Base-by-base conservation (phyloP, 2,329 filamentous ascomycete species). In the Zalaria obscura region DNA sequence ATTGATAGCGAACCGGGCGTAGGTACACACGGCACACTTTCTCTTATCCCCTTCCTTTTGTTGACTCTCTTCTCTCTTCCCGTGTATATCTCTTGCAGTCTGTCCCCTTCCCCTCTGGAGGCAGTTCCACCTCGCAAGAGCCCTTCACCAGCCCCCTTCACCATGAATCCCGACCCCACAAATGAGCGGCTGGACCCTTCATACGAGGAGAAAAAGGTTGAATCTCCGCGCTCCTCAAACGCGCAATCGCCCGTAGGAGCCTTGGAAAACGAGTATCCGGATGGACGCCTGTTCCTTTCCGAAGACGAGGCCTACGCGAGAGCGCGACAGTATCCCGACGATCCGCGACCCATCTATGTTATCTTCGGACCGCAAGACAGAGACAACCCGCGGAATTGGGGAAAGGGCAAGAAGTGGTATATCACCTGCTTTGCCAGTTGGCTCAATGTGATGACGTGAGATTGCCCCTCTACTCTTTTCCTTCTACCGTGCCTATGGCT, bases 331-430 rank as follows among this genome's bases (percentile, higher is more conserved):
- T 28, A 47, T 7, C 50, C 52, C 3, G 39, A 51, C 25, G 46
- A 48, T 6, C 39, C 44, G 3, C 44, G 44, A 2, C 46, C 51
- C 5, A 46, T 55, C 27, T 49, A 46, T 32, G 39, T 55, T 9
- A 51, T 41, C 1, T 55, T 52, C 38, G 36, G 35, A 2, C 29
- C 34, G 6, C 32, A 48, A 18, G 53, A 55, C 37, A 41, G 37
- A 5, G 61, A 64, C 28, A 64, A 64, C 41, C 64, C 64, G 6
- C 55, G 61, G 31, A 57, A 63, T 36, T 67, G 61, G 59, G 53
- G 58, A 2, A 55, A 52, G 35, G 54, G 45, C 46, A 55, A 54
- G 27, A 62, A 61, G 44, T 65, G 62, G 62, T 65, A 62, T 44
- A 64, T 64, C 33, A 64, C 60, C 4, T 49, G 53, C 28, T 50